Conservation (phyloP, 1,284 basidiomycete genomes). For the Neonothopanus nambi region DNA sequence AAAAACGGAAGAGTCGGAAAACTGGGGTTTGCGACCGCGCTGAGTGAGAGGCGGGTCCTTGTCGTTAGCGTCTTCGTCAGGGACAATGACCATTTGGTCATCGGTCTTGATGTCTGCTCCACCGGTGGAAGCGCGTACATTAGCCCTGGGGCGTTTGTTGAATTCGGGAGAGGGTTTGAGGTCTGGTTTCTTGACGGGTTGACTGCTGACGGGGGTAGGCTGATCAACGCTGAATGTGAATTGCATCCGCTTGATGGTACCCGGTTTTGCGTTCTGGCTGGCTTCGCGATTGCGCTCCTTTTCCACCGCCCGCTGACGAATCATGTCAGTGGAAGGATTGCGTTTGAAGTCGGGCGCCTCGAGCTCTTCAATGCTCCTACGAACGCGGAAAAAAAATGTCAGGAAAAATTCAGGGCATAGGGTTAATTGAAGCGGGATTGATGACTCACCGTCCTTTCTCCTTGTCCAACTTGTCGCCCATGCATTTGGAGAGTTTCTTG, state of each 20-base stretch:
- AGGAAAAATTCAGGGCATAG: conserved; percentile 29
- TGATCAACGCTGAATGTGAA: conserved; percentile 82
- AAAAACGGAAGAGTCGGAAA: conserved; percentile 8
- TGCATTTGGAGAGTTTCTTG: conserved; percentile 79
- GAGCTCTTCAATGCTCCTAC: conserved; percentile 76
- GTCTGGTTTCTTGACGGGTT: conserved; percentile 61
- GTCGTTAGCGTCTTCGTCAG: conserved; percentile 31
- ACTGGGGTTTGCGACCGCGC: conserved; percentile 37
- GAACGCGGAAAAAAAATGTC: conserved; percentile 25
- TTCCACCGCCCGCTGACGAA: conserved; percentile 75
- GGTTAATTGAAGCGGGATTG: conserved; percentile 3
- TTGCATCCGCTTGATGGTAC: conserved; percentile 80
- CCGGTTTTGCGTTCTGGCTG: conserved; percentile 58
- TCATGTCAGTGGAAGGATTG: conserved; percentile 71
- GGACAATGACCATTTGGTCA: conserved; percentile 27
- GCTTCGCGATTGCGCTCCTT: conserved; percentile 77
- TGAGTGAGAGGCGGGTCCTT: conserved; percentile 41
- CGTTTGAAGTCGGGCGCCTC: conserved; percentile 76
- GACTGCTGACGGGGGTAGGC: conserved; percentile 47
- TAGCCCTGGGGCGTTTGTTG: conserved; percentile 41
- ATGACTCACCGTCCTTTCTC: conserved; percentile 76
- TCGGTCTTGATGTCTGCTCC: conserved; percentile 15
- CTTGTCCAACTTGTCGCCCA: conserved; percentile 86
- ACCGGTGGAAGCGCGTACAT: not conserved
- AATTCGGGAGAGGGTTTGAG: conserved; percentile 68